Conservation (phyloP, 768 basidiomycete species). For the Sporobolomyces pararoseus region DNA sequence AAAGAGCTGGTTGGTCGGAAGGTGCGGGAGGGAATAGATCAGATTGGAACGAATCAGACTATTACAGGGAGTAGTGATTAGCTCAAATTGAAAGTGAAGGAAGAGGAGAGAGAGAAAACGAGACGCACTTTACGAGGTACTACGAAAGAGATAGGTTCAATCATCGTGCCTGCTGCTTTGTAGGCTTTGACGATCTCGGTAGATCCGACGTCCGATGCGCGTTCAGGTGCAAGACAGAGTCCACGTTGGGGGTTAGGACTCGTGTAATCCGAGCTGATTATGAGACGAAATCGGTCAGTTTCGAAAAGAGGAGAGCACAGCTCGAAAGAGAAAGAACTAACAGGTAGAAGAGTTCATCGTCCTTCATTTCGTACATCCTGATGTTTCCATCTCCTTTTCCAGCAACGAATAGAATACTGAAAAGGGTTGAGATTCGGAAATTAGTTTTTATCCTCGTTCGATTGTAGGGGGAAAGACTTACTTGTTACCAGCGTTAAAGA, state of each 20-base stretch:
- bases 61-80: not conserved
- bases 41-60: slow-evolving; percentile 93
- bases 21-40: slow-evolving; percentile 94
- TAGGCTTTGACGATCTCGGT: slow-evolving; percentile 94
- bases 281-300: too few relatives aligned
- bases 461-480: not conserved
- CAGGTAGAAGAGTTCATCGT: slow-evolving; percentile 65
- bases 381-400: slow-evolving; percentile 81
- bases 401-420: slow-evolving; percentile 17
- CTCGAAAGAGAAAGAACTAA: slow-evolving; percentile 27
- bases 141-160: slow-evolving; percentile 92
- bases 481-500: slow-evolving; percentile 92
- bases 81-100: slow-evolving; percentile 1
- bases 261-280: slow-evolving; percentile 79
- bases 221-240: slow-evolving; percentile 92
- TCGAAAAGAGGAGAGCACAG: slow-evolving; percentile 33
- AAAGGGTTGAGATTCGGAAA: not conserved
- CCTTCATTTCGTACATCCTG: slow-evolving; percentile 91
- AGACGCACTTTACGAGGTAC: slow-evolving; percentile 78
- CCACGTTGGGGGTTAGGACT: slow-evolving; percentile 90
- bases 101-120: not conserved
- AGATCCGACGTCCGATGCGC: slow-evolving; percentile 78
- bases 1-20: slow-evolving; percentile 71
- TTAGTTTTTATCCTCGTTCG: too few relatives aligned
- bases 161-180: slow-evolving; percentile 60